Evolutionary conservation across 257 asterid genomes (phyloP), one percentile per base, ranked within the genome.

Genomic region (Penstemon newberryi): DNA sequence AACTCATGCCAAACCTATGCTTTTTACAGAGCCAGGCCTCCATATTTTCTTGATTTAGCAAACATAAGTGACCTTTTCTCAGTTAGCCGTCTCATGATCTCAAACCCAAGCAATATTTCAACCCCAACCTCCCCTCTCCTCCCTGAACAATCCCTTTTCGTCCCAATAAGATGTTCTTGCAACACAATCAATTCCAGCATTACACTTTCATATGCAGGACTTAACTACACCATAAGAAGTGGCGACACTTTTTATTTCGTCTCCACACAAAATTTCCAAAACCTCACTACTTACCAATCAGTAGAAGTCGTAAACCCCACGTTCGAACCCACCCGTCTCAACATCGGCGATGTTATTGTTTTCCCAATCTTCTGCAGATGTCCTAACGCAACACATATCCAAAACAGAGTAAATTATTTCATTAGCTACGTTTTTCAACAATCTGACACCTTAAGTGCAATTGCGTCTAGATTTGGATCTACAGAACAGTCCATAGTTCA

Each of bases 291-390:
- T 5, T 87, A 0, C n/a, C 90, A 94, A 46, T 89, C 93, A 47
- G 96, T 81, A 2, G 89, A 83, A 60, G 87, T 58, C 45, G 90
- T 89, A 0, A 94, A 94, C 45, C 99, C 99, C 0, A 79, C 76
- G 0, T 77, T 80, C 4, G 69, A 54, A 11, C 69, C 96, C 4
- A 72, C 77, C 0, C 10, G 47, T 0, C 85, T 94, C 38, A 7
- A 52, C 0, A 0, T 77, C 19, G 97, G 97, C 0, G 82, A 13
- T 1, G 63, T 67, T 1, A 70, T 65, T 8, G 68, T 54, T 2
- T 89, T 94, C 40, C 99, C 99, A 4, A 70, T 94, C 39, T 94
- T 94, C 77, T 94, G 99, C 66, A 81, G 73, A 74, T 94, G 99
- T 63, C 96, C 97, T 7, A 78, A 44, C 25, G 9, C 77, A 0